These are phyloP conservation scores for Trifolium pratense DNA, from an alignment of 306 rosid species.

Conservation along the genomic window DNA sequence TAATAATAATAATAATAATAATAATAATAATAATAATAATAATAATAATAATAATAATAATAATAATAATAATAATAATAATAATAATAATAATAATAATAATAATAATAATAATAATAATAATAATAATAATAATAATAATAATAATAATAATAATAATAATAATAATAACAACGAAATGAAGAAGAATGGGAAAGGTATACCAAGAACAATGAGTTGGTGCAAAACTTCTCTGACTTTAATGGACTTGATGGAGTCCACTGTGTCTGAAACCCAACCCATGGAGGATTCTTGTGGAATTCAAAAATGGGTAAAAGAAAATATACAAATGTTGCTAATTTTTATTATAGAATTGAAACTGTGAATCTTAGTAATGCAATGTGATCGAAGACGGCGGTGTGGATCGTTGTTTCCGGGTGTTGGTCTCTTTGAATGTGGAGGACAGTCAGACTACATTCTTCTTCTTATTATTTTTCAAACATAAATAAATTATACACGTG, in stretches of 20 bases:
- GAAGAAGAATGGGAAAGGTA: neutral
- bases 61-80: no score
- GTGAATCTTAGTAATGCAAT: neutral
- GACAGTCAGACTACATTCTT: neutral
- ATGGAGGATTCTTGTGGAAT: constrained; percentile 33
- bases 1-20: no score
- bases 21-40: no score
- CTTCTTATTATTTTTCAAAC: neutral
- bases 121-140: no score
- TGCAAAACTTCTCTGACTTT: constrained; percentile 54
- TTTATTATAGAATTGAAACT: neutral
- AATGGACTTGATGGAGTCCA: constrained; percentile 63
- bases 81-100: no score
- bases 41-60: no score
- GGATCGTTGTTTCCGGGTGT: neutral
- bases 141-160: no score
- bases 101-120: no score
- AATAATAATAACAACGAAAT: no score
- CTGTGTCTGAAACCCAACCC: constrained; percentile 62
- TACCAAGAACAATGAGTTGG: constrained; percentile 68
- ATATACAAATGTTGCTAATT: no score
- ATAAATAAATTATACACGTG: constrained; percentile 35
- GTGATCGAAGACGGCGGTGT: neutral
- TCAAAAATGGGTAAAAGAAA: neutral
- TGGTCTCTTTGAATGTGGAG: neutral